These are phyloP conservation scores for Dactylellina haptotyla DNA, from an alignment of 2,329 filamentous ascomycete genomes.

Conservation along the genomic window DNA sequence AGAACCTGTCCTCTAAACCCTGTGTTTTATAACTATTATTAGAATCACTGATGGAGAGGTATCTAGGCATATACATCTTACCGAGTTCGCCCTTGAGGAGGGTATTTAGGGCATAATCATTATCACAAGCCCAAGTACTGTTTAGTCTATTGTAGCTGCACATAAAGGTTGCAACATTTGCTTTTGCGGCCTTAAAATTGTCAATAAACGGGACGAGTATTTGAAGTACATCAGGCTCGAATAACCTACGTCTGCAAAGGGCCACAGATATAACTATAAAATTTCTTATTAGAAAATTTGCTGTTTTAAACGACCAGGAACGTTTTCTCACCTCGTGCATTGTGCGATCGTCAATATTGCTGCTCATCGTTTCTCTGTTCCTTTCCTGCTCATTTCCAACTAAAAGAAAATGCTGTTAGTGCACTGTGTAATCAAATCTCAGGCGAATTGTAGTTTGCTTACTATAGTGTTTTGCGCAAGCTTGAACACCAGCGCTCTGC, in stretches of 20 bases:
- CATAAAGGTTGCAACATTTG: slow-evolving; percentile 58
- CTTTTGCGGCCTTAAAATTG: slow-evolving; percentile 19
- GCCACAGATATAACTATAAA: slow-evolving; percentile 71
- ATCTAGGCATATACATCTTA: neutral
- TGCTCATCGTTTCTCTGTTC: slow-evolving; percentile 70
- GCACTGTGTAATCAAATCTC: too few relatives aligned
- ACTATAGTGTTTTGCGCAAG: slow-evolving; percentile 72
- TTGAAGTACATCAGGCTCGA: too few relatives aligned
- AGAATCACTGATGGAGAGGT: neutral
- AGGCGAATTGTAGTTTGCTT: slow-evolving; percentile 31
- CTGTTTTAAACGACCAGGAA: slow-evolving; percentile 69
- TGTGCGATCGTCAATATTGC: slow-evolving; percentile 71
- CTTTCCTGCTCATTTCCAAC: slow-evolving; percentile 69
- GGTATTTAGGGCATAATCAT: slow-evolving; percentile 78
- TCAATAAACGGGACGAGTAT: too few relatives aligned
- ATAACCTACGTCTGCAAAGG: slow-evolving; percentile 56
- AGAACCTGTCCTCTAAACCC: slow-evolving; percentile 50
- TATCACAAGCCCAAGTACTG: slow-evolving; percentile 82
- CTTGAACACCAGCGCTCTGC: slow-evolving; percentile 82
- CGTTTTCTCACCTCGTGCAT: slow-evolving; percentile 65
- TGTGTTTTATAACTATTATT: neutral
- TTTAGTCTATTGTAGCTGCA: slow-evolving; percentile 80
- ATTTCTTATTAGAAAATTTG: slow-evolving; percentile 72
- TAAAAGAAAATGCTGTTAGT: slow-evolving; percentile 65
- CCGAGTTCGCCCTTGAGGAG: slow-evolving; percentile 67